phyloP scores from a whole-genome alignment of 2,329 filamentous ascomycete genomes.

The Pseudocercospora cruenta region DNA sequence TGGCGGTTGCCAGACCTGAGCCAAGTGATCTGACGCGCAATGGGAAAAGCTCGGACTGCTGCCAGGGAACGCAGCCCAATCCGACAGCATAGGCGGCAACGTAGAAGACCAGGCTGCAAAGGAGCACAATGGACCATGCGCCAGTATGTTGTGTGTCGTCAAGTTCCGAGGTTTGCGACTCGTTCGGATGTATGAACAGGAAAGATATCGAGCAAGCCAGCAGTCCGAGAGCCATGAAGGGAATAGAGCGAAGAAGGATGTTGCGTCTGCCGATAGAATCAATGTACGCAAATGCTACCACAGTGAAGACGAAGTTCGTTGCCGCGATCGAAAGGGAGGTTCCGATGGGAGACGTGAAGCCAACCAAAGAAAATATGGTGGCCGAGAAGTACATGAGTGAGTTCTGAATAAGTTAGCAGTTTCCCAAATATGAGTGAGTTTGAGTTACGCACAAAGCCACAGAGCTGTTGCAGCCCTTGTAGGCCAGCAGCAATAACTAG shows the following conservation, averaged over 20 bases:
- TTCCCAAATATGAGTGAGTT: background rate
- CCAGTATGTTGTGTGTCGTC: conserved; percentile 1
- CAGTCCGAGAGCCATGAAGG: conserved; percentile 78
- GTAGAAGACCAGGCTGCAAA: conserved; percentile 78
- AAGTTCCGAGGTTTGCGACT: background rate
- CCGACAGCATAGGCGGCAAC: conserved; percentile 85
- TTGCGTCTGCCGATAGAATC: conserved; percentile 49
- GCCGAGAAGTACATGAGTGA: conserved; percentile 54
- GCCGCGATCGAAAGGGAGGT: conserved; percentile 49
- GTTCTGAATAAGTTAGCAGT: conserved; percentile 38
- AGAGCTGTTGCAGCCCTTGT: conserved; percentile 78
- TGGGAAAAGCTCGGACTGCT: conserved; percentile 86
- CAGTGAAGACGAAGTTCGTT: conserved; percentile 53
- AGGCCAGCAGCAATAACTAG: conserved; percentile 83
- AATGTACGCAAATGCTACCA: conserved; percentile 50
- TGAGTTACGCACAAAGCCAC: conserved; percentile 24
- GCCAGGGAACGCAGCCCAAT: conserved; percentile 92
- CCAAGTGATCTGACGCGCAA: conserved; percentile 73
- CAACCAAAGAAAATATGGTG: conserved; percentile 52
- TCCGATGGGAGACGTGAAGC: conserved; percentile 50
- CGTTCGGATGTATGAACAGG: conserved; percentile 54
- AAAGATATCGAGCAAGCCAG: conserved; percentile 74
- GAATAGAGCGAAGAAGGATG: conserved; percentile 81
- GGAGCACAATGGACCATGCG: conserved; percentile 58
- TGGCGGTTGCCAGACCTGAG: conserved; percentile 74